Base-by-base conservation (phyloP, 2,329 filamentous ascomycete genomes). In the Plenodomus biglobosus region DNA sequence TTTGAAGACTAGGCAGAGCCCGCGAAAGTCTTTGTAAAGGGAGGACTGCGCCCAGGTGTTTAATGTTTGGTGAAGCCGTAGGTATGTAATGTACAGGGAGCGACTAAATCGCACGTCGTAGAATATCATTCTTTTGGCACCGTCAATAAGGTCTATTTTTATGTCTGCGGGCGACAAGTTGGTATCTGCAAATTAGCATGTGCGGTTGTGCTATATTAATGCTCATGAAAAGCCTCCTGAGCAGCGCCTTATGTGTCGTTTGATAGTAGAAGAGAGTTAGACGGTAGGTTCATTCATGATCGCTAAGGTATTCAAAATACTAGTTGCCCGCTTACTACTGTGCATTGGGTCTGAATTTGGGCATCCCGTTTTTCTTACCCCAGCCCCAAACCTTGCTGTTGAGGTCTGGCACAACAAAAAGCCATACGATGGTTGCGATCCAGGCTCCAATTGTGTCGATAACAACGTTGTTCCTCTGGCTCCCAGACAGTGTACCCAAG, bases 351-450 rank as follows among this genome's bases (percentile, higher is more conserved):
- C 50, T 63, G 20, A 64, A 61, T 20, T 47, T 49, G 2, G 61
- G 63, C 69, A 72, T 72, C 0, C 80, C 81, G 50, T 82, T 74
- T 66, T 79, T 76, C 68, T 78, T 79, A 3, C 82, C 83, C 75
- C 78, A 85, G 21, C 76, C 74, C 69, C 76, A 80, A 13, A 82
- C 79, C 64, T 81, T 83, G 20, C 71, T 69, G 44, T 82, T 77
- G 64, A 85, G 69, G 64, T 85, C 81, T 4, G 80, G 79, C 19
- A 78, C 75, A 42, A 84, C 75, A 52, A 83, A 78, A 36, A 84
- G 64, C 75, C 82, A 83, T 11, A 77, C 75, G 27, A 85, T 54
- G 43, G 73, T 75, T 39, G 77, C 76, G 6, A 81, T 57, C 78
- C 80, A 83, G 49, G 76, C 75, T 37, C 78, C 76, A 40, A 84